Conservation (phyloP, 371 early-diverging fungal species). For the Saksenaea oblongispora region DNA sequence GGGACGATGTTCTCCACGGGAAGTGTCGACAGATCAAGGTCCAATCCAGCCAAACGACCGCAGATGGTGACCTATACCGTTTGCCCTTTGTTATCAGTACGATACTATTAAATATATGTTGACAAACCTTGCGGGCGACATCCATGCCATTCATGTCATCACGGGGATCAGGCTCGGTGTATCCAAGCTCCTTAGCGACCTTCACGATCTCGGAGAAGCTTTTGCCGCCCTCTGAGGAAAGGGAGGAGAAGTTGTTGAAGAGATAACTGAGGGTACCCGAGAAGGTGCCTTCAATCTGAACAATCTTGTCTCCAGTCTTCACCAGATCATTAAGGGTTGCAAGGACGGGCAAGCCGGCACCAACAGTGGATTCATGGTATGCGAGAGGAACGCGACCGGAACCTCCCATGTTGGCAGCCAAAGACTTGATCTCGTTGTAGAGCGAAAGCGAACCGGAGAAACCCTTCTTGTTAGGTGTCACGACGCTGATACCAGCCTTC, state of each 20-base stretch:
- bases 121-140: conserved; percentile 89
- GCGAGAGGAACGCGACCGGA: conserved; percentile 54
- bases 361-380: conserved; percentile 96
- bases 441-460: conserved; percentile 76
- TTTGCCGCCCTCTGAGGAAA: conserved; percentile 39
- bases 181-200: conserved; percentile 90
- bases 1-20: conserved; percentile 95
- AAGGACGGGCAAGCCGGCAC: conserved; percentile 97
- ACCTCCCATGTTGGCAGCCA: conserved; percentile 39
- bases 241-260: conserved; percentile 91
- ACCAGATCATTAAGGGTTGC: conserved; percentile 88
- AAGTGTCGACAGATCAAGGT: conserved; percentile 74
- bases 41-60: conserved; percentile 85
- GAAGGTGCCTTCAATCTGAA: conserved; percentile 94
- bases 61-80: conserved; percentile 73
- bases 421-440: conserved; percentile 70
- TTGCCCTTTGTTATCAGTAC: not conserved
- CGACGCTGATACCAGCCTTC: conserved; percentile 77
- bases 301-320: conserved; percentile 89
- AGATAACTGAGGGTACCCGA: conserved; percentile 95
- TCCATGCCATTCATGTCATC: conserved; percentile 98
- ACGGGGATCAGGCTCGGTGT: conserved; percentile 98
- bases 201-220: conserved; percentile 87
- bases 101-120: not conserved
- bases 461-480: conserved; percentile 98